A percentile compares a stretch with the other conserved stretches of the same genome.
These are phyloP conservation scores for Botrytis aclada DNA, from an alignment of 2,329 filamentous ascomycete species.

Conservation along the genomic window DNA sequence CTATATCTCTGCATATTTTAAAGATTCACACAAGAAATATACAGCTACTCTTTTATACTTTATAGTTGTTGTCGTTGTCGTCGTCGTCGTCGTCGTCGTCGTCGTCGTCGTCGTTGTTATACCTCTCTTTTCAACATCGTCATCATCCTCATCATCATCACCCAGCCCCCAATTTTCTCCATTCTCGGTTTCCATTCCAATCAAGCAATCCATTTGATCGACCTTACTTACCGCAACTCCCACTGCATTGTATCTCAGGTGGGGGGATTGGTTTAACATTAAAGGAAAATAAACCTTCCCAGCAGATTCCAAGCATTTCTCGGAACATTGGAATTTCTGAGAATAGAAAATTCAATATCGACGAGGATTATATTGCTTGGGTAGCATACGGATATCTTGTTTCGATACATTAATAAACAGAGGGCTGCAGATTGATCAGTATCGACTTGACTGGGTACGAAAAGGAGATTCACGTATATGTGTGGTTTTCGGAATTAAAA, in stretches of 20 bases:
- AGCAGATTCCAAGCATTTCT: conserved; percentile 10
- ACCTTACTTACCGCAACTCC: background rate
- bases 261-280: conserved; percentile 6
- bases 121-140: background rate
- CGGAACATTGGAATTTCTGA: background rate
- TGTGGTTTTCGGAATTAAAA: too few relatives aligned
- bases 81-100: background rate
- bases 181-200: background rate
- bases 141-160: background rate
- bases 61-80: background rate
- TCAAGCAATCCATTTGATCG: background rate
- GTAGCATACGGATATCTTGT: background rate
- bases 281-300: background rate
- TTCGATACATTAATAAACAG: background rate
- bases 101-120: background rate
- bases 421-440: background rate
- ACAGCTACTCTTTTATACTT: background rate
- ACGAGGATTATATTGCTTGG: background rate
- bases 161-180: background rate
- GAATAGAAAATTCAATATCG: conserved; percentile 2
- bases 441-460: background rate
- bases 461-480: background rate
- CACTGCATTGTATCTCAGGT: conserved; percentile 5
- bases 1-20: background rate
- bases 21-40: background rate